A percentile compares a stretch with the other conserved stretches of the same genome.
phyloP scores from a whole-genome alignment of 768 basidiomycete genomes.

The Pleurotus salmoneostramineus region DNA sequence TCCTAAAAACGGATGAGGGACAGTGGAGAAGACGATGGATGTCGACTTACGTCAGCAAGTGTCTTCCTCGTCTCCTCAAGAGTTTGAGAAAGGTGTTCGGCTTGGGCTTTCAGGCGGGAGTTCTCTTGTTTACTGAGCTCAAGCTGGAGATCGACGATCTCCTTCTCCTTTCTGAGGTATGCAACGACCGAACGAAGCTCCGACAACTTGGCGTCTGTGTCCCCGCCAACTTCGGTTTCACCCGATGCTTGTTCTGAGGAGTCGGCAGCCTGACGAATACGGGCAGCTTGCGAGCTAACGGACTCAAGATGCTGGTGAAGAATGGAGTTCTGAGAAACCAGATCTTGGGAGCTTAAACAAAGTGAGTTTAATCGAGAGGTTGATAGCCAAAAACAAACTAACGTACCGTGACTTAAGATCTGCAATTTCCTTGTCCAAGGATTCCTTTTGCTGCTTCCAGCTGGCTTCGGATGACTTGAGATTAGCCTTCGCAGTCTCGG shows the following conservation, averaged over 20 bases:
- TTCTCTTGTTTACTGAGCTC: constrained; percentile 78
- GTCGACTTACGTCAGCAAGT: constrained; percentile 57
- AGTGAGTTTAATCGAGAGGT: too few relatives aligned
- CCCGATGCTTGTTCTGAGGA: constrained; percentile 36
- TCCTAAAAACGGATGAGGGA: constrained; percentile 44
- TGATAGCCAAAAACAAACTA: too few relatives aligned
- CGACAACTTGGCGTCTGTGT: constrained; percentile 59
- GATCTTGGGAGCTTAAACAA: constrained; percentile 62
- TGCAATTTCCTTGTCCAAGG: constrained; percentile 72
- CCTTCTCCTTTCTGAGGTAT: constrained; percentile 87
- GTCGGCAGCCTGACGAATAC: constrained; percentile 71
- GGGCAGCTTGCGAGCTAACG: constrained; percentile 76
- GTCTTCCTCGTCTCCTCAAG: constrained; percentile 68
- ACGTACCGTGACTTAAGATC: constrained; percentile 69
- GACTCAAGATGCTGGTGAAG: constrained; percentile 84
- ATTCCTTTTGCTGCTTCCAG: constrained; percentile 77
- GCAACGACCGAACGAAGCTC: constrained; percentile 77
- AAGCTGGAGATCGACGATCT: constrained; percentile 84
- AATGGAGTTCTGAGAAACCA: constrained; percentile 69
- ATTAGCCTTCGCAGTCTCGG: constrained; percentile 76
- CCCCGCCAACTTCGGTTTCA: constrained; percentile 44
- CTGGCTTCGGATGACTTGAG: constrained; percentile 67
- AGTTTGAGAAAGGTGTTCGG: constrained; percentile 66
- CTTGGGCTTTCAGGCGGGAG: constrained; percentile 65
- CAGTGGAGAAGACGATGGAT: not conserved